A percentile compares a stretch with the other conserved stretches of the same genome.
phyloP scores from a whole-genome alignment of 2,329 filamentous ascomycete genomes.

The Exophiala calicioides region DNA sequence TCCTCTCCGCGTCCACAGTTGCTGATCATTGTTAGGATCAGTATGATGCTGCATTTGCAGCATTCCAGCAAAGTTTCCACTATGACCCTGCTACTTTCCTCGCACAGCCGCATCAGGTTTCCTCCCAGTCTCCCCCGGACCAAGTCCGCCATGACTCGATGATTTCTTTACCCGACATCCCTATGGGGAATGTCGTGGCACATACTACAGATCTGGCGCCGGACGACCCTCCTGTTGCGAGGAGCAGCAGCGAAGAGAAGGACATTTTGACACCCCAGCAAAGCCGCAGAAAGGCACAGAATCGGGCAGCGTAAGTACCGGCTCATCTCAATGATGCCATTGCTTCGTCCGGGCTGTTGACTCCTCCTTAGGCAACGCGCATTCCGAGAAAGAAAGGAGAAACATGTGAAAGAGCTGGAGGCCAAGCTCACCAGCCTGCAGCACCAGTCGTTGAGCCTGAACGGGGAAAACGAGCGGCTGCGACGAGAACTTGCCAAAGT shows the following conservation, averaged over 20 bases:
- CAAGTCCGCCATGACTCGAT: conserved; percentile 38
- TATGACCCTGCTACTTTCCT: conserved; percentile 39
- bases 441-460: conserved; percentile 68
- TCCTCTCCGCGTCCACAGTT: conserved; percentile 25
- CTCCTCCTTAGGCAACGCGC: conserved; percentile 79
- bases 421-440: conserved; percentile 78
- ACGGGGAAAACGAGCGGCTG: conserved; percentile 81
- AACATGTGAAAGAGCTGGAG: conserved; percentile 90
- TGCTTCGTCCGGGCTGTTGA: no score
- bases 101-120: conserved; percentile 26
- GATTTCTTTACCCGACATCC: conserved; percentile 34
- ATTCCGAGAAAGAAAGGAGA: conserved; percentile 93
- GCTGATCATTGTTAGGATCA: conserved; percentile 31
- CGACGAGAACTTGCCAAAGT: conserved; percentile 81
- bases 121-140: conserved; percentile 34
- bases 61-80: conserved; percentile 42
- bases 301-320: conserved; percentile 71
- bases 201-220: conserved; percentile 33
- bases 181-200: conserved; percentile 34
- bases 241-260: conserved; percentile 56
- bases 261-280: conserved; percentile 56
- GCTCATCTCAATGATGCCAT: no score
- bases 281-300: conserved; percentile 68
- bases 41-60: conserved; percentile 40
- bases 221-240: conserved; percentile 34